Percentiles rank a stretch among this genome's conserved stretches.
These are phyloP conservation scores for Pilatotrama ljubarskyi DNA, from an alignment of 768 basidiomycete genomes.

Conservation along the genomic window DNA sequence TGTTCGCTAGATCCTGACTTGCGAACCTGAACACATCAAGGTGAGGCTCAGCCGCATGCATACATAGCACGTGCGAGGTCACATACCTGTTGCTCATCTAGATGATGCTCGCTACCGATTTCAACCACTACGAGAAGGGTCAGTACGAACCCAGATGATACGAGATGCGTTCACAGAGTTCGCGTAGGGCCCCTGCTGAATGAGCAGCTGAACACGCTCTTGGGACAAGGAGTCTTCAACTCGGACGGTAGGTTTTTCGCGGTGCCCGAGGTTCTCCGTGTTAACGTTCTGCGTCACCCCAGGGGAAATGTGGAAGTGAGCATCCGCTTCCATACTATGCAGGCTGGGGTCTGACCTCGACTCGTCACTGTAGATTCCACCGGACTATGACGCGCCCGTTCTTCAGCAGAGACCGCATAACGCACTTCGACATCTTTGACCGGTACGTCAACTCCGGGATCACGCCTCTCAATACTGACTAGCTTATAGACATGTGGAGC, in stretches of 20 bases:
- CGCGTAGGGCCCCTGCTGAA: conserved; percentile 25
- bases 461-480: not conserved
- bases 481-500: conserved; percentile 7
- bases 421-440: conserved; percentile 30
- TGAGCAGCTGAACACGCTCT: conserved; percentile 33
- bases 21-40: conserved; percentile 51
- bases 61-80: not conserved
- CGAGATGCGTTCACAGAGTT: too few relatives aligned
- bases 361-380: conserved; percentile 47
- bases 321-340: not conserved
- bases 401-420: conserved; percentile 42
- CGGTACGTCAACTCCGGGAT: not conserved
- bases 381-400: conserved; percentile 70
- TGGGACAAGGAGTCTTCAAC: conserved; percentile 63
- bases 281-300: not conserved
- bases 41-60: conserved; percentile 18
- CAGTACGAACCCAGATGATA: conserved; percentile 16
- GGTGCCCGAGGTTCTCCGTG: not conserved
- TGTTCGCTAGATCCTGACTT: conserved; percentile 43
- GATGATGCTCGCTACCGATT: conserved; percentile 48
- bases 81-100: conserved; percentile 22
- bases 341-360: not conserved
- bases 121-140: conserved; percentile 44
- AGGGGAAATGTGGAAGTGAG: conserved; percentile 75
- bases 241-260: conserved; percentile 43